Conservation (phyloP, 352 stramenopile genomes). For the Peronosclerospora sorghi region DNA sequence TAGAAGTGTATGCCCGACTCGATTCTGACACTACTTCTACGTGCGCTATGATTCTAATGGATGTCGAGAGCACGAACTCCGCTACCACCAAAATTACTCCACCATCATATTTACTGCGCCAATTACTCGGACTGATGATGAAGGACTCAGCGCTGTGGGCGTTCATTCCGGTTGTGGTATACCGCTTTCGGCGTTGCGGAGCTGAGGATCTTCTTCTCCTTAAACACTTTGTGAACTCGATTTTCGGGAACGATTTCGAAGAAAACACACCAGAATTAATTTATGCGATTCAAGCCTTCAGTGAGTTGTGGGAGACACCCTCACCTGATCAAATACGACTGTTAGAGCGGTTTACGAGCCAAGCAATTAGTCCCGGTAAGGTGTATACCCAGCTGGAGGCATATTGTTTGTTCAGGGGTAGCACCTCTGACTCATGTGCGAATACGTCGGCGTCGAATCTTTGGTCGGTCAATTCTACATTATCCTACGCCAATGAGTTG, state of each 20-base stretch:
- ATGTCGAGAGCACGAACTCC: constrained; percentile 4
- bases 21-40: constrained; percentile 21
- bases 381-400: constrained; percentile 33
- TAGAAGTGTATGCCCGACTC: constrained; percentile 26
- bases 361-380: constrained; percentile 31
- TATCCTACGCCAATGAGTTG: constrained; percentile 31
- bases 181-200: constrained; percentile 43
- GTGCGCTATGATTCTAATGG: constrained; percentile 17
- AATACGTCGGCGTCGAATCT: constrained; percentile 4
- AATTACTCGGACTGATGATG: constrained; percentile 41
- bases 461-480: constrained; percentile 1
- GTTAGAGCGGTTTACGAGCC: constrained; percentile 31
- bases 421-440: constrained; percentile 25
- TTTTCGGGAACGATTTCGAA: constrained; percentile 9
- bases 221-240: constrained; percentile 17
- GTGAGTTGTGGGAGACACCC: constrained; percentile 60
- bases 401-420: constrained; percentile 54
- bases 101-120: constrained; percentile 31
- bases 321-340: constrained; percentile 33
- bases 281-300: constrained; percentile 57
- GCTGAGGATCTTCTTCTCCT: constrained; percentile 35
- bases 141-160: constrained; percentile 31
- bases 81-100: constrained; percentile 9
- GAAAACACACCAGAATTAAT: constrained; percentile 25
- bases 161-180: constrained; percentile 54